Conservation (phyloP, 1,284 basidiomycete genomes). For the Boletellus deceptivus region DNA sequence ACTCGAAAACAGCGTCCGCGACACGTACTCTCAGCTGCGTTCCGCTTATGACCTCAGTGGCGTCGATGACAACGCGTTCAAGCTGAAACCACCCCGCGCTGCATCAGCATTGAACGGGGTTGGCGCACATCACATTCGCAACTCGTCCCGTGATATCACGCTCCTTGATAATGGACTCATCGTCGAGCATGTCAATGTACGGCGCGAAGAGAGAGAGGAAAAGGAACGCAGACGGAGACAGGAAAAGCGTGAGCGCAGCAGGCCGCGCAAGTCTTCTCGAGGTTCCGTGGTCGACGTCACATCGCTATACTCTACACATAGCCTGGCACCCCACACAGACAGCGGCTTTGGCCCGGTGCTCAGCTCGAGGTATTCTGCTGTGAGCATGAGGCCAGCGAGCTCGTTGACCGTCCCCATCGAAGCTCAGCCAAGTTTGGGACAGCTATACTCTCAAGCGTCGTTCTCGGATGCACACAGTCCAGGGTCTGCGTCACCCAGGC, state of each 20-base stretch:
- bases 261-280: constrained; percentile 69
- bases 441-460: constrained; percentile 71
- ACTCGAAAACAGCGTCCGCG: constrained; percentile 70
- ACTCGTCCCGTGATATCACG: constrained; percentile 68
- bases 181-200: constrained; percentile 81
- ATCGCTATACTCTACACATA: constrained; percentile 66
- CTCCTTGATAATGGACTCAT: constrained; percentile 84
- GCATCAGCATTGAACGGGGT: constrained; percentile 37
- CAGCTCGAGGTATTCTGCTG: constrained; percentile 60
- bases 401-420: constrained; percentile 61
- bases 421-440: constrained; percentile 53
- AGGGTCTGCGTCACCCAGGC: constrained; percentile 62
- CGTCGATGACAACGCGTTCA: constrained; percentile 56
- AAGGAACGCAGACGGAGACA: constrained; percentile 64
- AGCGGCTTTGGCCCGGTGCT: constrained; percentile 51
- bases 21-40: constrained; percentile 72
- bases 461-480: constrained; percentile 76
- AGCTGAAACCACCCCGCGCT: constrained; percentile 61
- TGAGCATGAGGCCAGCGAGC: constrained; percentile 62
- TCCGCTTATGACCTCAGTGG: constrained; percentile 66
- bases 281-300: constrained; percentile 65
- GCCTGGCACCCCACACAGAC: constrained; percentile 56
- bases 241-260: constrained; percentile 52
- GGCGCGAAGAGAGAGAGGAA: constrained; percentile 72
- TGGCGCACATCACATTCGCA: constrained; percentile 41